Conservation (phyloP, 2,329 filamentous ascomycete genomes). For the Leptographium lundbergii region DNA sequence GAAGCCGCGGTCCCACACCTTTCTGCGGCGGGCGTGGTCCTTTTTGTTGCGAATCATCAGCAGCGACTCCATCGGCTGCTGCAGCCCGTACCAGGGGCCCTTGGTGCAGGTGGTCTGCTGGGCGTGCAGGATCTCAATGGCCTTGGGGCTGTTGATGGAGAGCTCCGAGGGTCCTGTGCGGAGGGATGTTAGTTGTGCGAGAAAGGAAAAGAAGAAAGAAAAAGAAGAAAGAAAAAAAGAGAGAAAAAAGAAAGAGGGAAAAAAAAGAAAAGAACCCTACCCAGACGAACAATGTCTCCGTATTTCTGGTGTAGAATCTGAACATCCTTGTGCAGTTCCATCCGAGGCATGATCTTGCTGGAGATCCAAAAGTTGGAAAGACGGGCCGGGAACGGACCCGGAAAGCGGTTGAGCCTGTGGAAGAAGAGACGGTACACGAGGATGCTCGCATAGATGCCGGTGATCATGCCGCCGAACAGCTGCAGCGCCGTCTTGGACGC, state of each 20-base stretch:
- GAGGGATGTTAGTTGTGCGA: too few relatives aligned
- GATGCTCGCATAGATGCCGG: slow-evolving; percentile 6
- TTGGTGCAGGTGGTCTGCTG: slow-evolving; percentile 5
- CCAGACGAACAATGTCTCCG: slow-evolving; percentile 5
- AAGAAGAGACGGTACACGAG: slow-evolving; percentile 9
- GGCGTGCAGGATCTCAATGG: slow-evolving; percentile 5
- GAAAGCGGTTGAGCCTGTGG: slow-evolving; percentile 8
- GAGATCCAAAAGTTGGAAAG: slow-evolving; percentile 3
- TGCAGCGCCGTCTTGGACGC: not conserved
- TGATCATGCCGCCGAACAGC: not conserved
- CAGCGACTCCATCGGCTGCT: slow-evolving; percentile 10
- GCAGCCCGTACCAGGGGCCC: slow-evolving; percentile 11
- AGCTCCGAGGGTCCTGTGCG: slow-evolving; percentile 9
- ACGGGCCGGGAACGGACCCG: slow-evolving; percentile 6
- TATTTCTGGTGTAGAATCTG: slow-evolving; percentile 4
- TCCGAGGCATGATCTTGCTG: not conserved
- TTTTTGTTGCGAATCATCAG: slow-evolving; percentile 10
- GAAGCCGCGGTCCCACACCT: slow-evolving; percentile 11
- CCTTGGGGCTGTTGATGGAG: slow-evolving; percentile 3
- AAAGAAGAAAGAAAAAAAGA: not conserved
- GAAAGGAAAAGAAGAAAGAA: not conserved
- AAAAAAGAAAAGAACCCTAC: slow-evolving; percentile 1
- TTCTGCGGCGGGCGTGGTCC: slow-evolving; percentile 9
- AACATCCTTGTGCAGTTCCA: slow-evolving; percentile 1
- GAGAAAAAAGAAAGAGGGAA: not conserved